Evolutionary conservation across 1,284 basidiomycete species (phyloP), one percentile per base, ranked within the genome.

Genomic region (Pseudozyma hubeiensis): DNA sequence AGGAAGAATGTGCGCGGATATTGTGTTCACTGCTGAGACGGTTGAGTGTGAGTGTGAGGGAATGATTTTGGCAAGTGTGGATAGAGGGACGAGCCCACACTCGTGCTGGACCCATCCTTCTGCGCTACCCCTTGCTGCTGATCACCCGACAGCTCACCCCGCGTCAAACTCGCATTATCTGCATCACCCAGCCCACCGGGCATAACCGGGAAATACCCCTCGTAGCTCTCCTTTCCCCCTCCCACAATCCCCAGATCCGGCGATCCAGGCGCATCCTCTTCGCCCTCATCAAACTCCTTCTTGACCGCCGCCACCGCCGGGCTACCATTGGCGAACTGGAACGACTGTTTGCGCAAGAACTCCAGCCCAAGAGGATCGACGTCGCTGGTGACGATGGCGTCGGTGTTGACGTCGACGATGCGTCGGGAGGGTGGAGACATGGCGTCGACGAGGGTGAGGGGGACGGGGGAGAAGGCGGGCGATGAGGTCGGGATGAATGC

Each of bases 381-480:
- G 0, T 30, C 7, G 7, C 19, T 33, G 17, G 13, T 6, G 5
- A 43, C 8, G 29, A 52, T 17, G 39, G 35, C 17, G 13, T 10
- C 5, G 5, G 60, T 47, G 40, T 70, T 64, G 19, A n/a, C 37
- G 16, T 64, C 67, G 7, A 54, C n/a, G 4, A 65, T 41, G n/a
- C 43, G 62, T 11, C 47, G 45, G 2, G n/a, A 19, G 8, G 56
- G 17, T n/a, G 43, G 10, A 1, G 67, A 62, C 54, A 62, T 46
- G 34, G 63, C 62, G 58, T 71, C 62, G 41, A 71, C 62, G 2
- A 65, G 54, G 0, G 68, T 62, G 0, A 70, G 53, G 3, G 67
- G 41, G 5, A 24, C 19, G 1, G 50, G 29, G 16, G 46, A 47
- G 19, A 63, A n/a, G 2, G 17, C 14, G 10, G 65, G 59, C 5